These are phyloP conservation scores for Tephrocybe sp. DNA, from an alignment of 768 basidiomycete species.

Conservation along the genomic window DNA sequence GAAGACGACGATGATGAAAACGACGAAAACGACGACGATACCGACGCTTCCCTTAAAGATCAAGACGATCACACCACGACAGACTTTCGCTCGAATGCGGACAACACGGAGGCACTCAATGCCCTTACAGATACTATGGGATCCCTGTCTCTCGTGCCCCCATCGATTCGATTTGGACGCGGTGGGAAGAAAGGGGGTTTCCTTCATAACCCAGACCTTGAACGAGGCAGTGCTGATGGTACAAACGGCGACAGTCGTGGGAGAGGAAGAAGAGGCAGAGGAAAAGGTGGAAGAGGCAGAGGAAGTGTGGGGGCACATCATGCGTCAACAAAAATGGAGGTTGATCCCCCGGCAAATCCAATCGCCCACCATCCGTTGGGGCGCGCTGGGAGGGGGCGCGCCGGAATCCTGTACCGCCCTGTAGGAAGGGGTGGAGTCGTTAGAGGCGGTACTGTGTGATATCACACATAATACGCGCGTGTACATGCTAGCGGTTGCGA, in stretches of 20 bases:
- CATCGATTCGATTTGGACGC: constrained; percentile 71
- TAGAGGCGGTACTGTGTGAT: not conserved
- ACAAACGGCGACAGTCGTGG: constrained; percentile 3
- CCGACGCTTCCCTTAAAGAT: no score
- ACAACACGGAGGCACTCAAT: constrained; percentile 41
- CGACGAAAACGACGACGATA: constrained; percentile 26
- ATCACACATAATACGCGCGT: no score
- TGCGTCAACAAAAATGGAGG: constrained; percentile 12
- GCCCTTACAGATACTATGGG: constrained; percentile 46
- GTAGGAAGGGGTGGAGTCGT: constrained; percentile 3
- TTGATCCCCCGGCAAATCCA: constrained; percentile 9
- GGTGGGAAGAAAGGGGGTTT: constrained; percentile 63
- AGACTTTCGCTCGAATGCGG: constrained; percentile 12
- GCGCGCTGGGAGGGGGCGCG: constrained; percentile 19
- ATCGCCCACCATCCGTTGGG: constrained; percentile 8
- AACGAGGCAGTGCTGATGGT: constrained; percentile 11
- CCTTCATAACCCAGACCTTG: constrained; percentile 29
- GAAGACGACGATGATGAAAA: constrained; percentile 29
- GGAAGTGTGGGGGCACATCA: constrained; percentile 4
- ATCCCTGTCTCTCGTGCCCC: constrained; percentile 60
- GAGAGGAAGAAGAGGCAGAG: constrained; percentile 17
- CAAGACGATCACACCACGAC: constrained; percentile 13
- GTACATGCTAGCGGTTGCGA: no score
- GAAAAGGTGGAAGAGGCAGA: constrained; percentile 22
- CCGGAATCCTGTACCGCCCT: constrained; percentile 10